These are phyloP conservation scores for Microdochium bolleyi DNA, from an alignment of 2,329 filamentous ascomycete genomes.

Conservation along the genomic window DNA sequence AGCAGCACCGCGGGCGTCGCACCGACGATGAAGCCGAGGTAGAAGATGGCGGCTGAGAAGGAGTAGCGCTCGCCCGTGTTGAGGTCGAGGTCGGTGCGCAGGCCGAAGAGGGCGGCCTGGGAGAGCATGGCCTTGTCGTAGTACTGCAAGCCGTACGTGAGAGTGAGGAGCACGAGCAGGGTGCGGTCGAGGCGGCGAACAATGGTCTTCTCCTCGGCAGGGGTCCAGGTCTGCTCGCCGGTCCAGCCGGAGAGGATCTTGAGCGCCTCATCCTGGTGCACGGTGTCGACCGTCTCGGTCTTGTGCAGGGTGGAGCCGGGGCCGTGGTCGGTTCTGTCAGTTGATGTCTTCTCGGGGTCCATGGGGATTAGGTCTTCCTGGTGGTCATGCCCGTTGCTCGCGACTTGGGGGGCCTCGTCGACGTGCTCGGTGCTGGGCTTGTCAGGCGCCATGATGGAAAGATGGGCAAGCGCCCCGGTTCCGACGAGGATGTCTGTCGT, in stretches of 20 bases:
- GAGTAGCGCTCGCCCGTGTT: conserved; percentile 32
- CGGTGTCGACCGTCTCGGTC: conserved; percentile 18
- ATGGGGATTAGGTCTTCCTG: neutral
- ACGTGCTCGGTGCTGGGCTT: neutral
- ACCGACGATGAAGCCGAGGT: conserved; percentile 38
- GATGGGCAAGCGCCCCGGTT: too few species aligned
- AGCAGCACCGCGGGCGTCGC: conserved; percentile 31
- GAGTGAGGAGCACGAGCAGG: conserved; percentile 36
- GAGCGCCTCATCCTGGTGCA: conserved; percentile 28
- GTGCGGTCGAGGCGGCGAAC: conserved; percentile 30
- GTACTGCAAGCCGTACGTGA: conserved; percentile 36
- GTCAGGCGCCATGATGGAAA: neutral
- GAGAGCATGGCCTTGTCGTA: conserved; percentile 46
- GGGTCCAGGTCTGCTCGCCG: conserved; percentile 20
- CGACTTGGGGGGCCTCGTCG: neutral
- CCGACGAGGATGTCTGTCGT: too few species aligned
- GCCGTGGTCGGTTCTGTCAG: neutral
- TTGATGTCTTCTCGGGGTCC: neutral
- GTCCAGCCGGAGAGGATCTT: conserved; percentile 30
- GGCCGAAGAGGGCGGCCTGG: conserved; percentile 37
- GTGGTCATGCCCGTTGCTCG: neutral
- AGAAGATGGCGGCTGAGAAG: conserved; percentile 35
- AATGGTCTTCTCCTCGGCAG: conserved; percentile 30
- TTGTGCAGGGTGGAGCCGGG: neutral
- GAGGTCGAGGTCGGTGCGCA: conserved; percentile 30